Evolutionary conservation across 352 stramenopile species (phyloP).

Genomic region (Thalassiosira pacifica): DNA sequence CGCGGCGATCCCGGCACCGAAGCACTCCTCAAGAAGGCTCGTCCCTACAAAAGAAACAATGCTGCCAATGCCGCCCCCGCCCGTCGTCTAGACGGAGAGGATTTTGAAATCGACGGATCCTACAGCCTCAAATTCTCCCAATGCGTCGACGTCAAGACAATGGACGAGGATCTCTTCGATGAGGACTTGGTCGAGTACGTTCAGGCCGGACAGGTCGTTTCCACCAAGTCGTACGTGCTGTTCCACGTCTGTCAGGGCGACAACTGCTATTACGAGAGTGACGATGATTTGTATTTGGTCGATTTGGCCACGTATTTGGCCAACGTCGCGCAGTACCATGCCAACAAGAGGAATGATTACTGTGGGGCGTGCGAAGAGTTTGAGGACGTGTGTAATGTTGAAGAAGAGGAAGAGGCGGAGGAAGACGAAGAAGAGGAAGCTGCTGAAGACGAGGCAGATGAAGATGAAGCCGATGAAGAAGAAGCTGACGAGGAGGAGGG

Average conservation of each 20-base stretch:
- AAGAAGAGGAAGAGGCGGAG: slow-evolving; percentile 26
- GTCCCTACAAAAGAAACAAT: slow-evolving; percentile 42
- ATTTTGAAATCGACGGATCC: slow-evolving; percentile 23
- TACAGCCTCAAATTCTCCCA: slow-evolving; percentile 61
- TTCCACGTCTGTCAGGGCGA: slow-evolving; percentile 46
- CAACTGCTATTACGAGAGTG: slow-evolving; percentile 27
- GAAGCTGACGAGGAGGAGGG: slow-evolving; percentile 19
- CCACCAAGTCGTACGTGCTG: slow-evolving; percentile 48
- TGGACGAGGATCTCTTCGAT: slow-evolving; percentile 39
- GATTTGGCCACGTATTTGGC: slow-evolving; percentile 55
- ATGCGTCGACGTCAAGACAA: slow-evolving; percentile 51
- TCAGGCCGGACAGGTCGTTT: slow-evolving; percentile 27
- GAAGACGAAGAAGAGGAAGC: neutral
- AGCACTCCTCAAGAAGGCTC: slow-evolving; percentile 54
- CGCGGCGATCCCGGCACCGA: slow-evolving; percentile 44
- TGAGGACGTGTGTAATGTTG: slow-evolving; percentile 31
- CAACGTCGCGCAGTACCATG: slow-evolving; percentile 53
- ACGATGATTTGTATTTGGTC: slow-evolving; percentile 55
- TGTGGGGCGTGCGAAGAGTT: slow-evolving; percentile 49
- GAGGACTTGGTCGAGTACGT: slow-evolving; percentile 39
- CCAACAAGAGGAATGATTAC: slow-evolving; percentile 46
- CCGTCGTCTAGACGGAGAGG: slow-evolving; percentile 31
- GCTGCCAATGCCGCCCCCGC: neutral
- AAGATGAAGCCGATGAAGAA: neutral
- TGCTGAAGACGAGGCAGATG: neutral